Evolutionary conservation across 768 basidiomycete genomes (phyloP).

Genomic region (Hydnum rufescens): DNA sequence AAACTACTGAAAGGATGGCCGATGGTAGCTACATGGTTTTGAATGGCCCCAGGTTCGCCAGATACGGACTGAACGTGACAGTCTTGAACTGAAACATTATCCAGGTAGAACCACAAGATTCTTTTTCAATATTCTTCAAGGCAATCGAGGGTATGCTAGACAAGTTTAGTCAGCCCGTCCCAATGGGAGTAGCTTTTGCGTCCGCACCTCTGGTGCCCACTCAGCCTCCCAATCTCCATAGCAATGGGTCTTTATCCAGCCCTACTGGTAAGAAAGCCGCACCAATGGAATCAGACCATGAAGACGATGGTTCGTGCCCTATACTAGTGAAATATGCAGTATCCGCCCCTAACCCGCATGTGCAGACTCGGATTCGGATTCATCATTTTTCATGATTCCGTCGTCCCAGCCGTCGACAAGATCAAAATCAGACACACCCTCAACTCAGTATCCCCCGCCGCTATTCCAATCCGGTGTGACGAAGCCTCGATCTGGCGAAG

Average conservation of each 20-base stretch:
- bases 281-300: neutral
- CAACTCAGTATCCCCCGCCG: neutral
- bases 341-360: constrained; percentile 23
- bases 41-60: constrained; percentile 65
- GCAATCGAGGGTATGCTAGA: constrained; percentile 76
- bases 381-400: neutral
- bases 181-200: constrained; percentile 47
- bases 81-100: neutral
- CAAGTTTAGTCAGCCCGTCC: constrained; percentile 41
- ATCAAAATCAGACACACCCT: neutral
- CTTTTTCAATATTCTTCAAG: constrained; percentile 79
- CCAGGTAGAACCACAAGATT: constrained; percentile 64
- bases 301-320: constrained; percentile 24
- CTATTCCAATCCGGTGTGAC: neutral
- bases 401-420: neutral
- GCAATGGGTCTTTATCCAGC: too few relatives aligned
- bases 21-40: constrained; percentile 83
- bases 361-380: constrained; percentile 22
- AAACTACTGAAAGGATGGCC: constrained; percentile 31
- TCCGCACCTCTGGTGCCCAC: constrained; percentile 44
- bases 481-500: constrained; percentile 1
- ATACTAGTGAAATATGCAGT: constrained; percentile 32
- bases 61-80: constrained; percentile 11
- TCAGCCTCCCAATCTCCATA: too few relatives aligned
- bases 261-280: too few relatives aligned